These are phyloP conservation scores for Saraca asoca DNA, from an alignment of 331 rosid genomes.

Conservation along the genomic window DNA sequence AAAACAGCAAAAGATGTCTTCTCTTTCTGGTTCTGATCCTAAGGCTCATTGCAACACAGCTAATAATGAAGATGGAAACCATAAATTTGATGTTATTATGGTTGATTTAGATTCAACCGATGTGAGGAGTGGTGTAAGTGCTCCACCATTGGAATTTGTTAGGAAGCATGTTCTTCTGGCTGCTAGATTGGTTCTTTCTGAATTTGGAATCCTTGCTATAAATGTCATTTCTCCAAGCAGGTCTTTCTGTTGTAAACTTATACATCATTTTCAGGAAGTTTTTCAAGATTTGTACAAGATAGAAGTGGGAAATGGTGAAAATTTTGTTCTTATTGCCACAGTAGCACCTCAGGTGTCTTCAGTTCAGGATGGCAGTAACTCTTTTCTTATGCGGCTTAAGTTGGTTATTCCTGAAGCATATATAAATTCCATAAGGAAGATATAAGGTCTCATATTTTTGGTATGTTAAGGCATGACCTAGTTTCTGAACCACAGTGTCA, in stretches of 20 bases:
- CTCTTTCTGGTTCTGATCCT: constrained; percentile 25
- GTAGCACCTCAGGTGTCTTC: constrained; percentile 39
- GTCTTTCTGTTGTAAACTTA: constrained; percentile 51
- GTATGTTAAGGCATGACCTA: not conserved
- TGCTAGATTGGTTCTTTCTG: constrained; percentile 60
- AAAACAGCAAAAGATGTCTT: constrained; percentile 17
- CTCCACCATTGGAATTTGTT: constrained; percentile 76
- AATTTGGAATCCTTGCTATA: constrained; percentile 58
- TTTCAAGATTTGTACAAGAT: constrained; percentile 63
- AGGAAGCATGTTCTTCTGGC: constrained; percentile 54
- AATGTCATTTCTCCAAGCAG: constrained; percentile 66
- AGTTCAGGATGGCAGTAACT: constrained; percentile 33
- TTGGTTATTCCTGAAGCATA: constrained; percentile 54
- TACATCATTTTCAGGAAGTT: constrained; percentile 45
- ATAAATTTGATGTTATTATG: constrained; percentile 60
- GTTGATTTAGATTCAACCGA: constrained; percentile 80
- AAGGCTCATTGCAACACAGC: constrained; percentile 20
- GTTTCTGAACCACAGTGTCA: constrained; percentile 17
- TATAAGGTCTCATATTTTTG: constrained; percentile 35
- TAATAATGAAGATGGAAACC: constrained; percentile 20
- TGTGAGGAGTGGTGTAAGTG: constrained; percentile 43
- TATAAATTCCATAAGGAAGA: constrained; percentile 58
- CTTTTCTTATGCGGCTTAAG: constrained; percentile 53
- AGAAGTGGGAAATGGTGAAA: constrained; percentile 77
- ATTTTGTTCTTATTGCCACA: constrained; percentile 66